Conservation (phyloP, 768 basidiomycete genomes). For the Termitomyces eurrhizus region DNA sequence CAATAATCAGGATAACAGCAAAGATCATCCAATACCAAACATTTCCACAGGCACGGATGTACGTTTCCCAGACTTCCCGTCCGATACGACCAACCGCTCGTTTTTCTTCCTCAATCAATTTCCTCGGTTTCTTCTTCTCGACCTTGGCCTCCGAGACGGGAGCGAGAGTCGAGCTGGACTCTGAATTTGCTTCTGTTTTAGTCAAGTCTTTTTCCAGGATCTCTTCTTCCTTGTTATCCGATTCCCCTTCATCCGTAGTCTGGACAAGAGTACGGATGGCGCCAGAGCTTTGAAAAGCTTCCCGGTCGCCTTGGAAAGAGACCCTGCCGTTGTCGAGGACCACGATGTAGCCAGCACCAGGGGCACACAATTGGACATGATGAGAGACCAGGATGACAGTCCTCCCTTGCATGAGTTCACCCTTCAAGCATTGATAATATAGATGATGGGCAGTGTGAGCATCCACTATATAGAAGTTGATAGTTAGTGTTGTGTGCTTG, state of each 20-base stretch:
- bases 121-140: slow-evolving; percentile 62
- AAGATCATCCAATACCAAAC: slow-evolving; percentile 57
- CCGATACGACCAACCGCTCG: slow-evolving; percentile 72
- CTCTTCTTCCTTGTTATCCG: slow-evolving; percentile 40
- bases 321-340: slow-evolving; percentile 82
- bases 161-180: slow-evolving; percentile 29
- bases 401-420: slow-evolving; percentile 73
- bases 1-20: slow-evolving; percentile 45
- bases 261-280: slow-evolving; percentile 67
- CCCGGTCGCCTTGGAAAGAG: slow-evolving; percentile 62
- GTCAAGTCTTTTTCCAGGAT: slow-evolving; percentile 16
- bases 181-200: slow-evolving; percentile 15
- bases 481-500: not conserved
- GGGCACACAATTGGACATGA: slow-evolving; percentile 84
- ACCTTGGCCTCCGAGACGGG: slow-evolving; percentile 24
- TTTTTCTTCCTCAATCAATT: slow-evolving; percentile 81
- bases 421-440: slow-evolving; percentile 78
- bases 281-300: slow-evolving; percentile 63
- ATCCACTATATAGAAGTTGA: slow-evolving; percentile 51
- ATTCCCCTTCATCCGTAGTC: slow-evolving; percentile 31
- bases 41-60: slow-evolving; percentile 48
- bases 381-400: slow-evolving; percentile 94
- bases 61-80: slow-evolving; percentile 61
- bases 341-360: slow-evolving; percentile 79
- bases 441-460: slow-evolving; percentile 92